Evolutionary conservation across 2,329 filamentous ascomycete genomes (phyloP), one percentile per base, ranked within the genome.

Genomic region (Cladosporium sp.): DNA sequence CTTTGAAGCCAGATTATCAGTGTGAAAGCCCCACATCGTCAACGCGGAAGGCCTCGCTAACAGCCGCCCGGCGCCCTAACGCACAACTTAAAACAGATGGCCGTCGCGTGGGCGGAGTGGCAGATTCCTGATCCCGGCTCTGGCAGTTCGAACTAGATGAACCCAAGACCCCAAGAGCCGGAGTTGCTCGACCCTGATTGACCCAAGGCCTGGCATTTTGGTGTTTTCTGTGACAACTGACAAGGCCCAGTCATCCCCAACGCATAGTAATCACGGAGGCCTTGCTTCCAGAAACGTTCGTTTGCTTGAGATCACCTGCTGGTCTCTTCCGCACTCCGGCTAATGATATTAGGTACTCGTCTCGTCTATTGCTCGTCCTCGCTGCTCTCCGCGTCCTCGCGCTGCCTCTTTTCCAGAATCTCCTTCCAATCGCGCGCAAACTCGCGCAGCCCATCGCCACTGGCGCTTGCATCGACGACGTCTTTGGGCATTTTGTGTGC

Each of bases 401-500:
- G 72, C 67, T 79, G 78, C 65, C 78, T 72, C 70, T 80, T 78
- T 21, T 78, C 80, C 26, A 83, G 71, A 55, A 79, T 77, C 68
- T 83, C 79, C 70, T 83, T 77, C 82, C 82, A 84, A 69, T 83
- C 80, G 65, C 77, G 75, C 4, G 81, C 81, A 72, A 95, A 93
- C 78, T 96, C 93, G 68, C 89, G 85, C 81, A 98, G 85, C 3
- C 90, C 91, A 65, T 91, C 87, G 0, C 81, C 82, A 21, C 83
- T 82, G 36, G 77, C 79, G 34, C 85, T 86, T 2, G 87, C 87
- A 74, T 89, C 87, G 1, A 97, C 93, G 2, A 98, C 92, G 72
- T 99, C 95, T 77, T 90, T 93, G 0, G 95, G 95, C 72, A 99
- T 81, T 79, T 98, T 99, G 76, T 98, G 94, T 3, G 95, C 94